Conservation (phyloP, 2,329 filamentous ascomycete species). For the Lachnum nothofagi region DNA sequence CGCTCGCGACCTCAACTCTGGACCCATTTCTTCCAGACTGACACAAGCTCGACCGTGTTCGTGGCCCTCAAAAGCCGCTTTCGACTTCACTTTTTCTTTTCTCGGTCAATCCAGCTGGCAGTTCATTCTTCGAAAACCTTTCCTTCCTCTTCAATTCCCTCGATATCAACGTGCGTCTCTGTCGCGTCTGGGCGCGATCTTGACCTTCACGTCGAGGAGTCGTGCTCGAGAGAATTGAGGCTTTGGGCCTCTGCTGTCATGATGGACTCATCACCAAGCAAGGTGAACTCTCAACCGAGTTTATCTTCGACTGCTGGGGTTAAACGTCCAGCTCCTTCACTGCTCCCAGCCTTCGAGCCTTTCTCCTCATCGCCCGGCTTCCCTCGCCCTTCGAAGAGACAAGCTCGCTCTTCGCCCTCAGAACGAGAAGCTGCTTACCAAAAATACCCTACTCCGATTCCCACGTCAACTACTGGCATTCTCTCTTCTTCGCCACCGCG, state of each 20-base stretch:
- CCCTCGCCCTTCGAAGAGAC: conserved; percentile 65
- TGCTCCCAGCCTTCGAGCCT: conserved; percentile 75
- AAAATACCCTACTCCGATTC: conserved; percentile 88
- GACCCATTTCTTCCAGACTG: conserved; percentile 15
- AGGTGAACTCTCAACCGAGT: conserved; percentile 27
- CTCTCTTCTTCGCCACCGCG: conserved; percentile 78
- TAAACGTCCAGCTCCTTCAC: conserved; percentile 60
- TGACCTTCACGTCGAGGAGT: conserved; percentile 19
- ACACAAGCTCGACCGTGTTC: conserved; percentile 24
- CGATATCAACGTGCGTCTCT: conserved; percentile 4
- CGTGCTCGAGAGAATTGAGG: conserved; percentile 5
- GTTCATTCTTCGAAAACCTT: conserved; percentile 3
- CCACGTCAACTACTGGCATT: conserved; percentile 89
- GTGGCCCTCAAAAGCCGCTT: conserved; percentile 25
- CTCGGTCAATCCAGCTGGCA: conserved; percentile 9
- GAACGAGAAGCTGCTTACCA: conserved; percentile 29
- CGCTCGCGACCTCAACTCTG: conserved; percentile 11
- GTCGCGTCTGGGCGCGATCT: conserved; percentile 18
- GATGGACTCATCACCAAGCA: conserved; percentile 35
- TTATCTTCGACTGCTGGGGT: conserved; percentile 38
- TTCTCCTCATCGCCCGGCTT: conserved; percentile 72
- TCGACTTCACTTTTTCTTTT: conserved; percentile 10
- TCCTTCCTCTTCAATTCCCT: conserved; percentile 5
- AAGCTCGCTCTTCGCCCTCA: conserved; percentile 45
- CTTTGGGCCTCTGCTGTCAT: conserved; percentile 20